Base-by-base conservation (phyloP, 306 rosid genomes). In the Prunus kanzakura region DNA sequence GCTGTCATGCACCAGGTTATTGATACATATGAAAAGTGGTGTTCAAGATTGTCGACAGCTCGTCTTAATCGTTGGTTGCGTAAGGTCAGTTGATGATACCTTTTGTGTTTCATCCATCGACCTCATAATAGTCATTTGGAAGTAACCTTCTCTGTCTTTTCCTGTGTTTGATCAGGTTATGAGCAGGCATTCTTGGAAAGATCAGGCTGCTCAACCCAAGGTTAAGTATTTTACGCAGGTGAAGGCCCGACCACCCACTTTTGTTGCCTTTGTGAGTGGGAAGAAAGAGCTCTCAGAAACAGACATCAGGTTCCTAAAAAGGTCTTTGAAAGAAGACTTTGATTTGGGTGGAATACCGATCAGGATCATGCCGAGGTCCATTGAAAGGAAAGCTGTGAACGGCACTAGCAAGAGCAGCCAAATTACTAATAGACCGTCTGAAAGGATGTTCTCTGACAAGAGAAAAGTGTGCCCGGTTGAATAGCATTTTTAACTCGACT, bases 161-260 rank as follows among this genome's bases (percentile, higher is more conserved):
- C 38, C 29, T 2, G 18, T 70, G 73, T 78, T 76, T 72, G 57
- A 43, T 75, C 88, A 93, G 97, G 96, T 93, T 77, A 91, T 95
- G 96, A 89, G 98, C 88, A 86, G 97, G 84, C 98, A 94, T 86
- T 94, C 97, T 38, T 94, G 98, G 98, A 94, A 90, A 84, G 96
- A 92, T 84, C 96, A 89, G 86, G 90, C 96, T 75, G 91, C 95
- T 51, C 96, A 89, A 69, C 91, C 98, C 2, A 92, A 92, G 88
- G 82, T 90, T 13, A 91, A 95, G 79, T 95, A 95, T 82, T 95
- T 95, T 80, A 95, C 98, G 16, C 97, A 90, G 87, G 98, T 95
- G 74, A 95, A 95, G 87, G 96, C 97, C 55, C 85, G 97, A 29
- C 98, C 98, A 2, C 98, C 98, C 7, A 90, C 97, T 20, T 95